A percentile compares a stretch with the other conserved stretches of the same genome.
Evolutionary conservation across 2,329 filamentous ascomycete genomes (phyloP).

Genomic region (Colletotrichum noveboracense): DNA sequence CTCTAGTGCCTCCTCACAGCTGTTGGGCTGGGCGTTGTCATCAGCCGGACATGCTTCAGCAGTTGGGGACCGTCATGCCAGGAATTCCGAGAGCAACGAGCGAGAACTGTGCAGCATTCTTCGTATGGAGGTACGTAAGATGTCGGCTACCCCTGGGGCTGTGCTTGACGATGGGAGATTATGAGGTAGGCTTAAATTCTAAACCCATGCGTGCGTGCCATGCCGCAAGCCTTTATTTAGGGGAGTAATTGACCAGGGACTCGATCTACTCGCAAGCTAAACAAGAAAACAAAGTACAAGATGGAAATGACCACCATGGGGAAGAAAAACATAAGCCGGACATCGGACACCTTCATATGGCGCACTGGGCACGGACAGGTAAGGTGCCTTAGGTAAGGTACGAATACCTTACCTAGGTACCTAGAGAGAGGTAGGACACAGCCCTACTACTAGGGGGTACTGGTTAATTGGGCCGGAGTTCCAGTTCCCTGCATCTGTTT

Average conservation of each 20-base stretch:
- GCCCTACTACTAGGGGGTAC: background rate
- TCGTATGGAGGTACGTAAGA: background rate
- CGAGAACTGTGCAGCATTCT: background rate
- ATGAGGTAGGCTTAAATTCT: background rate
- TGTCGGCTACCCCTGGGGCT: constrained; percentile 4
- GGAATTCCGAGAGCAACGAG: background rate
- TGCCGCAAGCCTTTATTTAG: background rate
- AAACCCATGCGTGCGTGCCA: background rate
- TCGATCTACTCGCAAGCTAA: background rate
- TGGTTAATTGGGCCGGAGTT: background rate
- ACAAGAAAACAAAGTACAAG: background rate
- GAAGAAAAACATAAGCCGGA: background rate
- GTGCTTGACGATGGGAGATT: constrained; percentile 11
- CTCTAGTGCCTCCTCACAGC: background rate
- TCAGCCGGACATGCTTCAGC: background rate
- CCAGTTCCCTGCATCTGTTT: background rate
- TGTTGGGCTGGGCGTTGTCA: background rate
- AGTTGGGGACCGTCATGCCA: background rate
- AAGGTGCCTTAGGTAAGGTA: background rate
- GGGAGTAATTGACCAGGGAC: background rate
- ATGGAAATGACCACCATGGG: background rate
- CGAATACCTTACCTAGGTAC: no score
- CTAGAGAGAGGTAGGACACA: background rate
- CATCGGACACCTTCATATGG: background rate
- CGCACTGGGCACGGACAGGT: background rate